Percentiles rank a stretch among this genome's conserved stretches.
phyloP scores from a whole-genome alignment of 2,329 filamentous ascomycete genomes.

The Fusarium denticulatum region DNA sequence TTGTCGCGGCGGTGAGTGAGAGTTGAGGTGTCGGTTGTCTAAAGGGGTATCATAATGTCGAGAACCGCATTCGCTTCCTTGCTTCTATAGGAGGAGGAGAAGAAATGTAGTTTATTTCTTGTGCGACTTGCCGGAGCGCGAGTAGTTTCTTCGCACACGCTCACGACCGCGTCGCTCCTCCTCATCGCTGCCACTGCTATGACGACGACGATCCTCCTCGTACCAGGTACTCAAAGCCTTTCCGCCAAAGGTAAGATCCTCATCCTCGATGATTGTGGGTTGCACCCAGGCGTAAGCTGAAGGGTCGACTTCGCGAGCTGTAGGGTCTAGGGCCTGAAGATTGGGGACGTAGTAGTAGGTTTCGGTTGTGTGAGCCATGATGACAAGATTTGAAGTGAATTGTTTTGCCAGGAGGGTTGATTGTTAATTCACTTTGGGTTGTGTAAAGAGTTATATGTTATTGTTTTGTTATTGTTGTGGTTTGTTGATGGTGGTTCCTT shows the following conservation, averaged over 20 bases:
- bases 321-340: constrained; percentile 46
- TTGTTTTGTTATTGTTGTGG: constrained; percentile 1
- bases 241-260: constrained; percentile 69
- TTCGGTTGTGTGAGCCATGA: constrained; percentile 40
- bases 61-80: constrained; percentile 15
- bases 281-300: constrained; percentile 58
- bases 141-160: constrained; percentile 48
- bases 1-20: constrained; percentile 3
- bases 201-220: constrained; percentile 64
- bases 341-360: constrained; percentile 49
- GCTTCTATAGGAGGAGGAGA: background rate
- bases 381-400: constrained; percentile 5
- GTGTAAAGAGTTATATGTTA: constrained; percentile 10
- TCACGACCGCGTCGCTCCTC: constrained; percentile 53
- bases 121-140: constrained; percentile 43
- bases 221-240: constrained; percentile 69
- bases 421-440: constrained; percentile 1
- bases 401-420: background rate
- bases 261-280: constrained; percentile 68
- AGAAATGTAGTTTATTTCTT: constrained; percentile 42
- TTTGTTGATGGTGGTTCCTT: constrained; percentile 3
- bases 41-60: constrained; percentile 38
- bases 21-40: constrained; percentile 1
- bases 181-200: constrained; percentile 53
- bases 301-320: constrained; percentile 49